Base-by-base conservation (phyloP, 140 eudicot genomes). In the Flaveria floridana region DNA sequence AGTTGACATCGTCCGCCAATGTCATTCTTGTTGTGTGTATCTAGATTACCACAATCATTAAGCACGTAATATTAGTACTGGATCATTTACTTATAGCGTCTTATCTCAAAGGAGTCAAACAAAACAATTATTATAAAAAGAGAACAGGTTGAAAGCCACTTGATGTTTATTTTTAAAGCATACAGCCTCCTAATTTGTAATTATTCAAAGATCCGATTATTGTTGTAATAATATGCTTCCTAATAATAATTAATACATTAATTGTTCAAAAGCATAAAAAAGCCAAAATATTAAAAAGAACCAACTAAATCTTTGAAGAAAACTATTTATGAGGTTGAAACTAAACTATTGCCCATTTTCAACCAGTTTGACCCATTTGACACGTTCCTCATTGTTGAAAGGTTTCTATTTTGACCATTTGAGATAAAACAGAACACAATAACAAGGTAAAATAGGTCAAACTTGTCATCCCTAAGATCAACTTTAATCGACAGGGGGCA, bases 21-120 rank as follows among this genome's bases (percentile, higher is more conserved):
- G 97, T 92, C 97, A 89, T 92, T 84, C 96, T 83, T 50, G 97
- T 84, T 57, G 97, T 92, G 88, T 92, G 95, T 59, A 92, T 92
- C 97, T 92, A 77, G 34, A 82, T 11, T 72, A 48, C 66, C 66
- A 69, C 1, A 28, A 12, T 44, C 26, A 64, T 59, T 14, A 68
- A 66, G n/a, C 68, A 76, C 28, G 13, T 20, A 28, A 11, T 13
- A 20, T 18, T 20, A n/a, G 10, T 56, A 56, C 2, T 56, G 28
- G 64, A 2, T 5, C 30, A 56, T 19, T 18, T 56, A 56, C 13
- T 19, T 18, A 7, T 18, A 7, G 25, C n/a, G 26, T 52, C n/a
- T 5, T 16, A 52, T 52, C 23, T 55, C 28, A 55, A 55, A 55
- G 2, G 13, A 7, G 26, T 6, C 26, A 55, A 55, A 55, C 19